phyloP scores from a whole-genome alignment of 1,139 yeast genomes.

The Suhomyces ambrosiae region DNA sequence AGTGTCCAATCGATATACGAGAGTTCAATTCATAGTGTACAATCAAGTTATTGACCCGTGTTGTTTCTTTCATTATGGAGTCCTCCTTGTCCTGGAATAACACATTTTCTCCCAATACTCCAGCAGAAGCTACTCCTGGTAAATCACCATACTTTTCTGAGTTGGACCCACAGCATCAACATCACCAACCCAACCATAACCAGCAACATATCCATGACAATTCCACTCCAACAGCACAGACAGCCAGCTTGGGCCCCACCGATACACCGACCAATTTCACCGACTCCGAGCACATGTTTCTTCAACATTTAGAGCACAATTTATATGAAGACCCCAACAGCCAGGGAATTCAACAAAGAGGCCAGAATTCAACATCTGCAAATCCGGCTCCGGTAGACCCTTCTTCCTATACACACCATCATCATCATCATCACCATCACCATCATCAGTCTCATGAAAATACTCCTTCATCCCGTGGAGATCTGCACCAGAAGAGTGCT shows the following conservation, averaged over 20 bases:
- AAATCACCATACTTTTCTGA: slow-evolving; percentile 20
- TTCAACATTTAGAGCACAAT: slow-evolving; percentile 18
- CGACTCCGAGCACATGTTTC: slow-evolving; percentile 20
- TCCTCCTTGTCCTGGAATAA: slow-evolving; percentile 20
- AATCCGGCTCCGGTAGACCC: slow-evolving; percentile 13
- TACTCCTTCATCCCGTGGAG: slow-evolving; percentile 16
- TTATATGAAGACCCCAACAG: slow-evolving; percentile 15
- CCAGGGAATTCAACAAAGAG: slow-evolving; percentile 10
- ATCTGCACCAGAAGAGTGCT: slow-evolving; percentile 14
- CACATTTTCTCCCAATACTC: slow-evolving; percentile 20
- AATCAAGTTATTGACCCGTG: no score
- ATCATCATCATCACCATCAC: slow-evolving; percentile 16
- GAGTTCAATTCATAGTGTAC: no score
- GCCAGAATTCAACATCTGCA: slow-evolving; percentile 1
- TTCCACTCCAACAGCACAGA: slow-evolving; percentile 8
- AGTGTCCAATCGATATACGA: no score
- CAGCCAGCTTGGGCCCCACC: slow-evolving; percentile 2
- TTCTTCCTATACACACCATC: slow-evolving; percentile 13
- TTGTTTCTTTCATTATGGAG: slow-evolving; percentile 19
- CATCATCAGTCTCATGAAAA: slow-evolving; percentile 17
- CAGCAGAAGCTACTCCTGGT: slow-evolving; percentile 19
- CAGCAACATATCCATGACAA: slow-evolving; percentile 6
- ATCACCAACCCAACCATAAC: slow-evolving; percentile 11
- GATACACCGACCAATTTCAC: slow-evolving; percentile 15
- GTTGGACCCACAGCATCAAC: slow-evolving; percentile 9